Conservation (phyloP, 2,329 filamentous ascomycete genomes). For the Sphaerulina vaccinii region DNA sequence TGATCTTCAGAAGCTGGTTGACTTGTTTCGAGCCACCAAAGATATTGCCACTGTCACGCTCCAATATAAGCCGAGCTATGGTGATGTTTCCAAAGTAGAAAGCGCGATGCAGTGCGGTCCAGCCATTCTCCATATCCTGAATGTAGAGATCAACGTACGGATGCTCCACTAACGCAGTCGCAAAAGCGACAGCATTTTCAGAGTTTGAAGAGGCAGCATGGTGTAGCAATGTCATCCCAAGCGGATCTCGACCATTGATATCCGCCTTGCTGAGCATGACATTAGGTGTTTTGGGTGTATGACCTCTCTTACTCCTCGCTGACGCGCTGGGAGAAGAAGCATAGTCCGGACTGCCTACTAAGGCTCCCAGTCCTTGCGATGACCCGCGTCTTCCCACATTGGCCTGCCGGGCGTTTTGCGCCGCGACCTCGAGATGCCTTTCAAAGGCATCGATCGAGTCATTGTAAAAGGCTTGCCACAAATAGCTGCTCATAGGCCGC, state of each 20-base stretch:
- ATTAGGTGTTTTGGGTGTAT: slow-evolving; percentile 45
- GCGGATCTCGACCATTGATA: slow-evolving; percentile 79
- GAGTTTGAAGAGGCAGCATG: slow-evolving; percentile 76
- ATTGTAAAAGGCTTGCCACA: slow-evolving; percentile 96
- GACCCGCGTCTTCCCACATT: slow-evolving; percentile 41
- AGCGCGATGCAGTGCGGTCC: slow-evolving; percentile 90
- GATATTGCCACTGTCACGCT: slow-evolving; percentile 64
- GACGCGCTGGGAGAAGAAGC: slow-evolving; percentile 47
- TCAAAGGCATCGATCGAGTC: slow-evolving; percentile 96
- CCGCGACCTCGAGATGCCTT: slow-evolving; percentile 74
- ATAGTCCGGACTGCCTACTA: slow-evolving; percentile 46
- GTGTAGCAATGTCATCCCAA: slow-evolving; percentile 79
- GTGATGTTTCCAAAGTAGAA: slow-evolving; percentile 87
- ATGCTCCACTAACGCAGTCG: slow-evolving; percentile 75
- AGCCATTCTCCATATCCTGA: slow-evolving; percentile 88
- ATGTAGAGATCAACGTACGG: slow-evolving; percentile 80
- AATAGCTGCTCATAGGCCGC: slow-evolving; percentile 84
- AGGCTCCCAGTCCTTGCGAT: slow-evolving; percentile 33
- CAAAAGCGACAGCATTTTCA: slow-evolving; percentile 69
- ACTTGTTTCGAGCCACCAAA: slow-evolving; percentile 62
- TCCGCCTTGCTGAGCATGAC: slow-evolving; percentile 60
- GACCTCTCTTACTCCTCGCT: slow-evolving; percentile 38
- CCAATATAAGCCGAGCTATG: slow-evolving; percentile 77
- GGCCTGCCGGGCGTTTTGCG: slow-evolving; percentile 55
- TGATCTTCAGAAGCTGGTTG: slow-evolving; percentile 84